These are phyloP conservation scores for Gossypium herbaceum DNA, from an alignment of 345 rosid species.

Conservation along the genomic window DNA sequence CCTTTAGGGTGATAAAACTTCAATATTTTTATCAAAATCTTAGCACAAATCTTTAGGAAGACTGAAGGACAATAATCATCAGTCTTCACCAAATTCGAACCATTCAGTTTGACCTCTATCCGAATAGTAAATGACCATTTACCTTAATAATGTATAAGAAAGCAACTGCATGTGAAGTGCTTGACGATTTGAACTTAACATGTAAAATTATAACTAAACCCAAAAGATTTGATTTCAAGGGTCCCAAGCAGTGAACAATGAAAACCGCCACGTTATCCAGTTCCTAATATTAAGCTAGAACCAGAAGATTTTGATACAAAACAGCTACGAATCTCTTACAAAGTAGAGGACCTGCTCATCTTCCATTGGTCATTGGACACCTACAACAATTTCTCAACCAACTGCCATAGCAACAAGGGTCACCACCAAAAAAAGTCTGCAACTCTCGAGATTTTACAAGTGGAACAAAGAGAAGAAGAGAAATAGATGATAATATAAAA, in stretches of 20 bases:
- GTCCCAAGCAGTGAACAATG: constrained; percentile 8
- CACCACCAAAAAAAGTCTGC: constrained; percentile 27
- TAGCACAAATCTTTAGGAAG: background rate
- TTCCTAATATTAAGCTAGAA: constrained; percentile 22
- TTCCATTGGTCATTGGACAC: constrained; percentile 17
- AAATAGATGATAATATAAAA: constrained; percentile 5
- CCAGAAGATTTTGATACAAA: constrained; percentile 11
- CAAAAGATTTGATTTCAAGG: constrained; percentile 16
- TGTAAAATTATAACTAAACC: background rate
- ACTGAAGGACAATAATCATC: constrained; percentile 5
- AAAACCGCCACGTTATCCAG: background rate
- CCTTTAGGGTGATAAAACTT: constrained; percentile 1
- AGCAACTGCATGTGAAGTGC: constrained; percentile 6
- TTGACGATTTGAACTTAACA: background rate
- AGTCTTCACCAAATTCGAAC: background rate
- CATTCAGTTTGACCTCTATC: background rate
- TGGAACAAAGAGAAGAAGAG: constrained; percentile 17
- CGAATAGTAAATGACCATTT: background rate
- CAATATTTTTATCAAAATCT: constrained; percentile 15
- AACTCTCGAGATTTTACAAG: constrained; percentile 23
- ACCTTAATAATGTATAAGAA: constrained; percentile 21
- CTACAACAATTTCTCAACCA: constrained; percentile 17
- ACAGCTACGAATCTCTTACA: constrained; percentile 11
- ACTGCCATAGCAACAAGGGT: constrained; percentile 16
- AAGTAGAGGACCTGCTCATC: constrained; percentile 20